These are phyloP conservation scores for Articulospora tetracladia DNA, from an alignment of 495 filamentous ascomycete genomes.

Conservation along the genomic window DNA sequence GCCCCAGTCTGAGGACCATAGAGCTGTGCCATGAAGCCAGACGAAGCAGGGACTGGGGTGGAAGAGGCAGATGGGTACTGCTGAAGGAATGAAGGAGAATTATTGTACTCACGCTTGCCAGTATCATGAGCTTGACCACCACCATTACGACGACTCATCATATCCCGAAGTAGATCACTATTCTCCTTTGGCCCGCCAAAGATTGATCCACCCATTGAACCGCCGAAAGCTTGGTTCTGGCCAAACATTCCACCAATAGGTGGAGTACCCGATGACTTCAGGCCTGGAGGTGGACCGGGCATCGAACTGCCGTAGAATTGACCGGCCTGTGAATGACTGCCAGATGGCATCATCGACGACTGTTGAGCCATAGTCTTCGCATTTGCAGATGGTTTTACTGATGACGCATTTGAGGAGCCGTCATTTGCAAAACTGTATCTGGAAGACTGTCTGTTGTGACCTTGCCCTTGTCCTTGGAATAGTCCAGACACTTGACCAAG, in stretches of 20 bases:
- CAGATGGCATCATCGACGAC: constrained; percentile 79
- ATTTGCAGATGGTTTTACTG: constrained; percentile 71
- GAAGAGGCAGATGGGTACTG: constrained; percentile 77
- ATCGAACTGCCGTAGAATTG: constrained; percentile 67
- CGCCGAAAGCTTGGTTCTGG: constrained; percentile 74
- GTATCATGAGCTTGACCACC: constrained; percentile 69
- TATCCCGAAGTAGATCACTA: constrained; percentile 73
- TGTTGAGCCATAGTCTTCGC: constrained; percentile 86
- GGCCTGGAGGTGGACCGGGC: constrained; percentile 88
- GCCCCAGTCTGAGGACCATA: constrained; percentile 80
- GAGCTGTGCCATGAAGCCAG: constrained; percentile 78
- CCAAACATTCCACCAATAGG: constrained; percentile 79
- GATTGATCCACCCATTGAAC: constrained; percentile 42
- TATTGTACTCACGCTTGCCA: constrained; percentile 86
- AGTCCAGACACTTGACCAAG: constrained; percentile 41
- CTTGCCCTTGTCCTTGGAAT: constrained; percentile 59
- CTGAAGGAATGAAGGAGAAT: constrained; percentile 75
- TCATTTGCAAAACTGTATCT: constrained; percentile 88
- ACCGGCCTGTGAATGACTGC: constrained; percentile 31
- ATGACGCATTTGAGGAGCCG: constrained; percentile 56
- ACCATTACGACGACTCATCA: constrained; percentile 56
- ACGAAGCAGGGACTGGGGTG: constrained; percentile 81
- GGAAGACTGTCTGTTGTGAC: constrained; percentile 81
- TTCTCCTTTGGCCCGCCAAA: constrained; percentile 71
- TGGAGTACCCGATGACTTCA: constrained; percentile 91